Evolutionary conservation across 805 yeast species (phyloP).

Genomic region (Nadsonia fulvescens): DNA sequence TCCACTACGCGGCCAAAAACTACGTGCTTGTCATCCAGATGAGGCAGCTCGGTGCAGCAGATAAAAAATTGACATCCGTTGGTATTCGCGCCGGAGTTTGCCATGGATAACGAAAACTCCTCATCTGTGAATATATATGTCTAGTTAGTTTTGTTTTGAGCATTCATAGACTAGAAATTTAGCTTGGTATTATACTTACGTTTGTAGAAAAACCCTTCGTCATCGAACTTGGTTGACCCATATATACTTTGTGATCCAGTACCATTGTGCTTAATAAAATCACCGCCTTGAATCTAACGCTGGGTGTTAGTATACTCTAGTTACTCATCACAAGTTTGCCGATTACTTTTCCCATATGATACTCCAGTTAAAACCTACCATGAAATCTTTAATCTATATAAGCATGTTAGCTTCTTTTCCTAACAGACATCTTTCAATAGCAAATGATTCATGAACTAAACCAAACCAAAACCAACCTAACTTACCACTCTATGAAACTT

Average conservation of each 20-base stretch:
- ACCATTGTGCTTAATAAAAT: conserved; percentile 28
- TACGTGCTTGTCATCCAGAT: conserved; percentile 29
- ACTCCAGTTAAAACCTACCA: conserved; percentile 16
- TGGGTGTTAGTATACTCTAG: no score
- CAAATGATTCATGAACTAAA: no score
- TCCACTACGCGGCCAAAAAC: conserved; percentile 32
- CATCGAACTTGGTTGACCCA: conserved; percentile 25
- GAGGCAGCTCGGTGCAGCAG: conserved; percentile 19
- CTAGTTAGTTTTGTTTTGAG: background rate
- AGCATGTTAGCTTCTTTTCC: no score
- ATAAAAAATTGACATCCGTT: conserved; percentile 46
- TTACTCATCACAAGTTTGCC: no score
- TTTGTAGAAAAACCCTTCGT: conserved; percentile 23
- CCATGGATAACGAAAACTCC: conserved; percentile 36
- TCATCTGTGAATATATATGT: conserved; percentile 10
- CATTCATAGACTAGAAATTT: background rate
- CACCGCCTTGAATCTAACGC: conserved; percentile 30
- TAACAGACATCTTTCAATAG: no score
- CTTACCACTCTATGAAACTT: conserved; percentile 25
- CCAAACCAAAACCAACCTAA: no score
- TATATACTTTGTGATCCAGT: conserved; percentile 25
- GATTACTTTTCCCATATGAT: no score
- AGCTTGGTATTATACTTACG: conserved; percentile 16
- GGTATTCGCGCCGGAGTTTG: conserved; percentile 43
- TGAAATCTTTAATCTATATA: conserved; percentile 27